Conservation (phyloP, 345 rosid genomes). For the Rhodamnia argentea region DNA sequence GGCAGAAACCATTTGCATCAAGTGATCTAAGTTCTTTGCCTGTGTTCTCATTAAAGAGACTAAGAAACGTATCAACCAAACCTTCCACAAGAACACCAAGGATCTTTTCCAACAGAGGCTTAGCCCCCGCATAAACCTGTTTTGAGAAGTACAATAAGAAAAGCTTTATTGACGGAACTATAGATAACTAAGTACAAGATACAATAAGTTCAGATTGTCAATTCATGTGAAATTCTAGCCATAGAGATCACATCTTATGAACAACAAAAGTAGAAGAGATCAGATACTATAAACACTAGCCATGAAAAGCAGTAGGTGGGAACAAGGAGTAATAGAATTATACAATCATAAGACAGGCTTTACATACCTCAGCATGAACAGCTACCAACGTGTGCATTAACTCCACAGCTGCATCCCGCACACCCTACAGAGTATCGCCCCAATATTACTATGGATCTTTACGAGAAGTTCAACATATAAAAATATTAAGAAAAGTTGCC, state of each 20-base stretch:
- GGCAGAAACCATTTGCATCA: constrained; percentile 95
- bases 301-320: background rate
- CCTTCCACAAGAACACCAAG: constrained; percentile 95
- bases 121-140: constrained; percentile 92
- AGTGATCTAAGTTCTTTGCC: constrained; percentile 50
- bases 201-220: background rate
- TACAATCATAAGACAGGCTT: background rate
- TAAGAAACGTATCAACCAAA: constrained; percentile 79
- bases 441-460: background rate
- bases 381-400: constrained; percentile 85
- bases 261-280: background rate
- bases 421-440: constrained; percentile 43
- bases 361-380: constrained; percentile 85
- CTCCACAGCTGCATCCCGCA: constrained; percentile 92
- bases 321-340: background rate
- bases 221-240: background rate
- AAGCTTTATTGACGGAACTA: background rate
- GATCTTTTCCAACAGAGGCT: constrained; percentile 87
- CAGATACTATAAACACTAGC: background rate
- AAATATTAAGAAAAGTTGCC: background rate
- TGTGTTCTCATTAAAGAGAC: constrained; percentile 70
- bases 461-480: background rate
- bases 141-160: background rate
- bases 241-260: background rate
- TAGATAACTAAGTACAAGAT: background rate